A percentile compares a stretch with the other conserved stretches of the same genome.
Conservation (phyloP, 495 filamentous ascomycete genomes). For the Cercophora sp. region DNA sequence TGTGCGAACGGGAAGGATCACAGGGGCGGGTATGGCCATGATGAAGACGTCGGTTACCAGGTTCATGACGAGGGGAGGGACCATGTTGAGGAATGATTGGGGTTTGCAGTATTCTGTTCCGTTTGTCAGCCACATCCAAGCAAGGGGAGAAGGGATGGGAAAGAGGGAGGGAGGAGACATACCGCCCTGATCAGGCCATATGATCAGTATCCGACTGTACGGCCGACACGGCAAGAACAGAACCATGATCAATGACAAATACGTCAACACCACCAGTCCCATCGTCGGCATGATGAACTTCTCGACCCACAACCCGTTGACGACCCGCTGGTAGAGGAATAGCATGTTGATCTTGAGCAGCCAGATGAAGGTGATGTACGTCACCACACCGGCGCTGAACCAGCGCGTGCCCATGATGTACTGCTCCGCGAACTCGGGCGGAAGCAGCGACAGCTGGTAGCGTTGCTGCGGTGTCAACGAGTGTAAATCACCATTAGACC, state of each 20-base stretch:
- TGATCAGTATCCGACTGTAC: constrained; percentile 8
- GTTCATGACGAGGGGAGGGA: constrained; percentile 13
- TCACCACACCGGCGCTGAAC: constrained; percentile 9
- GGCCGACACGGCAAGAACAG: constrained; percentile 10
- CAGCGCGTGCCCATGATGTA: constrained; percentile 6
- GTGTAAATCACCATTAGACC: constrained; percentile 5
- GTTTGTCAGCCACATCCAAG: not conserved
- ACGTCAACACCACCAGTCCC: constrained; percentile 3
- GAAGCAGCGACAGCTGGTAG: not conserved
- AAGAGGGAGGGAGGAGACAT: not conserved
- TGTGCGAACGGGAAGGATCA: constrained; percentile 11
- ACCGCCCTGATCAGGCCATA: constrained; percentile 8
- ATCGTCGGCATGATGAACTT: constrained; percentile 12
- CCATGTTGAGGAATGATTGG: constrained; percentile 10
- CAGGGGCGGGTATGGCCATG: constrained; percentile 12
- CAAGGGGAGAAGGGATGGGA: not conserved
- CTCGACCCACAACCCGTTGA: constrained; percentile 12
- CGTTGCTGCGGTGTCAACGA: not conserved
- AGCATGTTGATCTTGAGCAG: constrained; percentile 15
- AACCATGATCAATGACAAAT: constrained; percentile 7
- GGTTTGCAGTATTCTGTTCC: constrained; percentile 5
- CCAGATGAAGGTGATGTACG: constrained; percentile 15
- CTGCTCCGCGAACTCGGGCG: not conserved
- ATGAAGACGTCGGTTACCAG: constrained; percentile 10
- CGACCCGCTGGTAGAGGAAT: constrained; percentile 13